These are phyloP conservation scores for Aspergillus leporis DNA, from an alignment of 495 filamentous ascomycete species.

Conservation along the genomic window DNA sequence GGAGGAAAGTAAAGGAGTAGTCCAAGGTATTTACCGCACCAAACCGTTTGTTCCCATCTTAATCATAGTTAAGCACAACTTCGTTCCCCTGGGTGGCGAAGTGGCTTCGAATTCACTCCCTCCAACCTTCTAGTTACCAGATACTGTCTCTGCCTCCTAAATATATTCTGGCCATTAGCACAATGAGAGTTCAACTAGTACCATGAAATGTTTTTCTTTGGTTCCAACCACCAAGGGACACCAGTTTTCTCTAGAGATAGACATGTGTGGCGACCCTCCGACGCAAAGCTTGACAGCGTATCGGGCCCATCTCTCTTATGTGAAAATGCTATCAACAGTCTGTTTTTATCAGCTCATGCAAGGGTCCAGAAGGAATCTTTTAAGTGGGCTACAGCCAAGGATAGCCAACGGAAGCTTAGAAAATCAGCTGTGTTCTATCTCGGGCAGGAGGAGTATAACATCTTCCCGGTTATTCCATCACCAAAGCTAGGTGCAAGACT, in stretches of 20 bases:
- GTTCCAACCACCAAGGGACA: neutral
- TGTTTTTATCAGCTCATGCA: neutral
- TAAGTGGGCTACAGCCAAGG: no score
- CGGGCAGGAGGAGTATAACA: neutral
- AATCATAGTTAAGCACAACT: no score
- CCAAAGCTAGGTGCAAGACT: neutral
- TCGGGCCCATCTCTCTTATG: neutral
- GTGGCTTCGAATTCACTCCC: no score
- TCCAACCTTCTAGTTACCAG: no score
- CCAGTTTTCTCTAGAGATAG: neutral
- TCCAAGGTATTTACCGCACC: no score
- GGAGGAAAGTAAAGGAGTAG: no score
- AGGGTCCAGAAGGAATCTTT: no score
- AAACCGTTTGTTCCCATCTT: no score
- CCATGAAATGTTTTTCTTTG: neutral
- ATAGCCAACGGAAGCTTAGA: neutral
- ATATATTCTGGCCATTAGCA: no score
- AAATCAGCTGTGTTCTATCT: neutral
- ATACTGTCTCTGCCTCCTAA: no score
- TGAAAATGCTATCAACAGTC: neutral
- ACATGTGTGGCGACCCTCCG: neutral
- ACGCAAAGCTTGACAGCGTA: neutral
- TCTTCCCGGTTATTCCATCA: neutral
- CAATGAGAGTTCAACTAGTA: no score
- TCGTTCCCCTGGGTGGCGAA: no score